phyloP scores from a whole-genome alignment of 768 basidiomycete species.

The Panus rudis region DNA sequence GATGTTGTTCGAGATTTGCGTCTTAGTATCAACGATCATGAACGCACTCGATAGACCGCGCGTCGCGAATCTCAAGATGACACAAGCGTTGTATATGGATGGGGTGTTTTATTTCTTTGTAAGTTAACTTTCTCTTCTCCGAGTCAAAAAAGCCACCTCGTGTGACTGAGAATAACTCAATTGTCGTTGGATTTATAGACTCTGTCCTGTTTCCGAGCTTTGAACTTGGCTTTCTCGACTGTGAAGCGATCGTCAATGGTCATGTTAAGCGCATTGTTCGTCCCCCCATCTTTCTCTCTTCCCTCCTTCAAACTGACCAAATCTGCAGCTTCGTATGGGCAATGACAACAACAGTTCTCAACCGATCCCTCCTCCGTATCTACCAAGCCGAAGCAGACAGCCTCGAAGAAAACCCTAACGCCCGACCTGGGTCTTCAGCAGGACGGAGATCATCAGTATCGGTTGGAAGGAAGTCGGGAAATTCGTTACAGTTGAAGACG shows the following conservation, averaged over 20 bases:
- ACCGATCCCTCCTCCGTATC: constrained; percentile 27
- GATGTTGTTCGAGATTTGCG: constrained; percentile 29
- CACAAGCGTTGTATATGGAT: constrained; percentile 26
- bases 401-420: too few relatives aligned
- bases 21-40: constrained; percentile 25
- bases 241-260: constrained; percentile 17
- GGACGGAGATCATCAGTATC: too few relatives aligned
- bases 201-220: constrained; percentile 19
- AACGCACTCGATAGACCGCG: constrained; percentile 31
- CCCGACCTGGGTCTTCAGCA: too few relatives aligned
- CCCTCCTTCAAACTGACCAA: not conserved
- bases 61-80: constrained; percentile 18
- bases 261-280: constrained; percentile 25
- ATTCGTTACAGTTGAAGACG: too few relatives aligned
- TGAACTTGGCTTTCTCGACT: constrained; percentile 22
- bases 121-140: constrained; percentile 3
- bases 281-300: not conserved
- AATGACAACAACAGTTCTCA: constrained; percentile 26
- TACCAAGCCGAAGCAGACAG: constrained; percentile 27
- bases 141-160: not conserved
- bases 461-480: too few relatives aligned
- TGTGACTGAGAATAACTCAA: not conserved
- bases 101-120: constrained; percentile 32
- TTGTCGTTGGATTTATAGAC: constrained; percentile 8
- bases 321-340: constrained; percentile 28